Base-by-base conservation (phyloP, 2,329 filamentous ascomycete genomes). In the Cytospora schulzeri region DNA sequence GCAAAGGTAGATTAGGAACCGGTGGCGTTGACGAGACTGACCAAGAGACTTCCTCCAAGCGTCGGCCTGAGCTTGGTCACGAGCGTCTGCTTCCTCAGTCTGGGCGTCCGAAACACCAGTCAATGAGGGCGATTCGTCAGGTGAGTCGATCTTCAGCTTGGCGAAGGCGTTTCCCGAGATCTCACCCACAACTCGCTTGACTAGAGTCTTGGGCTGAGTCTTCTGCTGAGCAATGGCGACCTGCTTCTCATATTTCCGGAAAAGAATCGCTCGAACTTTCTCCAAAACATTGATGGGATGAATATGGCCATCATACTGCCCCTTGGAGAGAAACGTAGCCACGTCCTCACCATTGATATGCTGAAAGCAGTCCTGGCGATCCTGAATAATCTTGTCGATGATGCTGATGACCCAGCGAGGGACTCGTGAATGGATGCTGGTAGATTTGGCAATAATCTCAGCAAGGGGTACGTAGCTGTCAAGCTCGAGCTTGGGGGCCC, bases 21-120 rank as follows among this genome's bases (percentile, higher is more conserved):
- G n/a, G 2, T 29, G 17, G 41, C 0, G 15, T 3, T 14, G n/a
- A n/a, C 12, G 7, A 28, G 3, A 33, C 59, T 61, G 11, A 61
- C 59, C 14, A 33, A 61, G 59, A 33, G 59, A 48, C 3, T 17
- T 61, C n/a, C 51, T 61, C 59, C 59, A 61, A 8, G 51, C 35
- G 17, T 55, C 26, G 17, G 51, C 59, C 15, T 61, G 53, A 22
- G 53, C 59, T 24, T 45, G 31, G 12, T 61, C 59, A 7, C 29
- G 33, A 1, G 38, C n/a, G 26, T 55, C 51, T 48, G 26, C 8
- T 2, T n/a, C 51, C 8, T 28, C 12, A 3, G 28, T 48, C 24
- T 19, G 26, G 4, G 31, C 50, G 7, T 31, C 3, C 6, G 19
- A 7, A 61, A 17, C 26, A 17, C 8, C 1, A 7, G 24, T 55